Percentiles rank a stretch among this genome's conserved stretches.
phyloP scores from a whole-genome alignment of 73 alveolate species.

The Tetrahymena borealis region DNA sequence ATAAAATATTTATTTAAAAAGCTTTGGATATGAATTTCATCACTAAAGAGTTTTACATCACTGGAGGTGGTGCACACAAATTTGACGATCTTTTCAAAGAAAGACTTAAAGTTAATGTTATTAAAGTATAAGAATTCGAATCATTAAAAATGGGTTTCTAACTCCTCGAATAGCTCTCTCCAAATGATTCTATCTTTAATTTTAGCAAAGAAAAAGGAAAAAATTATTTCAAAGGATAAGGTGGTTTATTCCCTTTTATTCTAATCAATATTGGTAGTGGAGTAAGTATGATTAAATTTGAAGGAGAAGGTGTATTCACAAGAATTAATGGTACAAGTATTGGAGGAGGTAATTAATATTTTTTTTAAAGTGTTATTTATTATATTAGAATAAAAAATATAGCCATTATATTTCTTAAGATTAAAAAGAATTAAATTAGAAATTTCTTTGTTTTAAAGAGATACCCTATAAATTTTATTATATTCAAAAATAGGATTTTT shows the following conservation, averaged over 20 bases:
- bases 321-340: slow-evolving; percentile 31
- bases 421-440: too few species aligned
- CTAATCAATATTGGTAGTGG: slow-evolving; percentile 35
- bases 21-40: background rate
- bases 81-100: slow-evolving; percentile 3
- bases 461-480: too few species aligned
- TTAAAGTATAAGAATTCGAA: slow-evolving; percentile 27
- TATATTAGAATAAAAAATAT: background rate
- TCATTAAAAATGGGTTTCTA: slow-evolving; percentile 18
- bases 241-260: slow-evolving; percentile 25
- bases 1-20: background rate
- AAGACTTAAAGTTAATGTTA: background rate
- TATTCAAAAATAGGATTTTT: background rate
- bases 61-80: slow-evolving; percentile 44
- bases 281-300: slow-evolving; percentile 39
- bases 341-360: slow-evolving; percentile 28
- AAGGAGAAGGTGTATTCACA: slow-evolving; percentile 7
- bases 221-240: slow-evolving; percentile 8
- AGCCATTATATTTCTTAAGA: background rate
- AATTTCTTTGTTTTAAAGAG: too few species aligned
- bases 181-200: slow-evolving; percentile 6
- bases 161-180: background rate
- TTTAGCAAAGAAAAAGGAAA: background rate
- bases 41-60: slow-evolving; percentile 20
- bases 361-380: background rate